Base-by-base conservation (phyloP, 2,329 filamentous ascomycete species). In the Cercospora janseana region DNA sequence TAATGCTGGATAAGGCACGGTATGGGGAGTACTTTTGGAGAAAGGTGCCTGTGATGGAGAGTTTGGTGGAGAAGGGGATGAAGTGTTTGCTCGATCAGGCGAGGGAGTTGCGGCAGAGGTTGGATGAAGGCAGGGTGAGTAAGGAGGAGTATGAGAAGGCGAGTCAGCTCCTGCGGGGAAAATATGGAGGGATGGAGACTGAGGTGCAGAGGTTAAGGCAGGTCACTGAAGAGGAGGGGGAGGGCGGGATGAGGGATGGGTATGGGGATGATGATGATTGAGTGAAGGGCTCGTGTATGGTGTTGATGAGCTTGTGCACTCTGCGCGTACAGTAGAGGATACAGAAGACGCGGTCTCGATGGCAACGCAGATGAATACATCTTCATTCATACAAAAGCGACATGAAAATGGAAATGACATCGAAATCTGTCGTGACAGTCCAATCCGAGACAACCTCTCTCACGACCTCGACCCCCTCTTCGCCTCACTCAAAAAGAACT, bases 1-100 rank as follows among this genome's bases (percentile, higher is more conserved):
- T 49, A 4, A 62, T 65, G 61, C 58, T 64, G n/a, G 62, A 66
- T 18, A 56, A 56, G 5, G 63, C 62, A 1, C 43, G 52, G 7
- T 60, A 61, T n/a, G 55, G 59, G 13, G 20, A 31, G 15, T 29
- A 38, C 9, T 49, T 53, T 13, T 59, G 47, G 26, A 27, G 41
- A 9, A 41, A 50, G 1, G 59, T 58, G n/a, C 53, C 54, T 29
- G 63, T 58, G 44, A 27, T 66, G 41, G 64, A 66, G 52, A 56
- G 42, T 20, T 42, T 52, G 43, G 52, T 65, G 12, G 64, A 65
- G 51, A 53, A 59, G 26, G 64, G 63, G 1, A 55, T 56, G 48
- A 57, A 49, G 10, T 51, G 53, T 16, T 10, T 61, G 34, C 28
- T 61, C 47, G 53, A 59, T 6, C 58, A 63, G 28, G 60, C 57